Base-by-base conservation (phyloP, 495 filamentous ascomycete genomes). In the Penicillium antarcticum region DNA sequence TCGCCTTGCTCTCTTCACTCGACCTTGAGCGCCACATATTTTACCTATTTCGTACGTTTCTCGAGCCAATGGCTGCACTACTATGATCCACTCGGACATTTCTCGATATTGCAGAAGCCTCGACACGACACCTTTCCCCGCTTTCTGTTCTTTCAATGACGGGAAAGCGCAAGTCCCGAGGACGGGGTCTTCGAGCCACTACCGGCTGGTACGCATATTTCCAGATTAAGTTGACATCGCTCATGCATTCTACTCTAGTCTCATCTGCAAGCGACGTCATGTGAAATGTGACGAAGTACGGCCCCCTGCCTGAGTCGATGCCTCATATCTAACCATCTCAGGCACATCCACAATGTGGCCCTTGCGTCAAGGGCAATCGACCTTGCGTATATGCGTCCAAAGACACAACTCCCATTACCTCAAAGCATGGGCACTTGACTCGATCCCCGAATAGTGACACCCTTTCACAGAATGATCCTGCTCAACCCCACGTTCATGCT, bases 211-310 rank as follows among this genome's bases (percentile, higher is more conserved):
- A 18, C 23, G 62, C 63, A 17, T 47, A 17, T 38, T 8, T 42
- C 24, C 41, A 17, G 35, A 17, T 13, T 35, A 17, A 35, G 31
- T 17, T 23, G 8, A 10, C 11, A 33, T 53, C 14, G 24, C 8
- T 18, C 31, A 23, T 14, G 9, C n/a, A 19, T 14, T 7, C 5
- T 10, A n/a, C 12, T 34, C 10, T 26, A 68, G 65, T 45, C 39
- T 63, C 14, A 53, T 61, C 33, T 68, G 65, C 57, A 68, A 65
- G 45, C 53, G 56, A 16, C 55, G 65, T n/a, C 65, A 68, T 46
- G 65, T 68, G 36, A 68, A 68, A 40, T 68, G 65, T 26, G 65
- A 68, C 19, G 65, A 66, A 49, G 64, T 62, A 56, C 10, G 17
- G 47, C 21, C 13, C 41, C 40, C 14, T 24, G 5, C 1, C 14